Evolutionary conservation across 371 early-diverging fungal genomes (phyloP), one percentile per base, ranked within the genome.

Genomic region (Fennellomyces sp.): DNA sequence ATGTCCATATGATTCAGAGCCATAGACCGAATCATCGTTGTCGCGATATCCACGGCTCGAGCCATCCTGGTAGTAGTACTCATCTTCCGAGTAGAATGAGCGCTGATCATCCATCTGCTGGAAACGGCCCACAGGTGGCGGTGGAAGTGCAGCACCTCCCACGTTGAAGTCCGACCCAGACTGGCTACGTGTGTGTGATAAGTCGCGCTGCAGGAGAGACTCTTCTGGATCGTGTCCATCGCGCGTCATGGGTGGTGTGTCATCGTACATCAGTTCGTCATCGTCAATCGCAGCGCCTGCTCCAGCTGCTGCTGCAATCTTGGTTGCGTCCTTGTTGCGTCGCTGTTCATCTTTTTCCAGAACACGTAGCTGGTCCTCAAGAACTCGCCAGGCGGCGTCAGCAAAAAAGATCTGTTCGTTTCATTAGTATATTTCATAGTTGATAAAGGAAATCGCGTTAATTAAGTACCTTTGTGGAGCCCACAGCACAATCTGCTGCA

Each of bases 41-140:
- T 60, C 51, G 51, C 27, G 62, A 39, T 50, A 60, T 2, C 45
- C 45, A 23, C 28, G 61, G 48, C 25, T 60, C 29, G 10, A 61
- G 33, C 7, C 57, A 47, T 39, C 61, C 41, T 68, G 58, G 27
- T 71, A 73, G 2, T 63, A 68, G 21, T 68, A 71, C 4, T 84
- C 89, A 48, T 88, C 88, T 48, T 88, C 88, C 4, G 88, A 88
- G 59, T 86, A 87, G 63, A 80, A 90, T 3, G 90, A 90, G 2
- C 81, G 77, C 36, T 85, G 85, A 52, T 88, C 87, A 45, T 87
- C 84, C 11, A 75, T 66, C 70, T 80, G 55, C 56, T 69, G 29
- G 52, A 59, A 35, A 10, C 38, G 23, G 2, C 51, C 50, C 15
- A 38, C 49, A 2, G 59, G 35, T 10, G 78, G 78, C 45, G 73